Conservation (phyloP, 768 basidiomycete genomes). For the Mycena amicta region DNA sequence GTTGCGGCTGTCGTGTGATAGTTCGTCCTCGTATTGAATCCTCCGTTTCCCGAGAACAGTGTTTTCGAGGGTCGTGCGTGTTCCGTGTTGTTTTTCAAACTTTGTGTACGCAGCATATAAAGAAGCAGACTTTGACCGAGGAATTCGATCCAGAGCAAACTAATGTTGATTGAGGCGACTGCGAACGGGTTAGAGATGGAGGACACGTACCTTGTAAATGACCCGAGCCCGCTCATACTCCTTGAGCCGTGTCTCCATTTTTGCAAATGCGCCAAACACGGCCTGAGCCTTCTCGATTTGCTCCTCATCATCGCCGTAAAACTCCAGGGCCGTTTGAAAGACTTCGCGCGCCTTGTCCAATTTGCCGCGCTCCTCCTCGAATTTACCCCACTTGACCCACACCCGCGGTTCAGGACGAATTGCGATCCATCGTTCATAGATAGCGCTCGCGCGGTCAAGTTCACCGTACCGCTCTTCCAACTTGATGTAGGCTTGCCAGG, state of each 20-base stretch:
- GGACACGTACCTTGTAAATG: constrained; percentile 84
- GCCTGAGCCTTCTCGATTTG: constrained; percentile 96
- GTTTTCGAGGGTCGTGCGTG: constrained; percentile 81
- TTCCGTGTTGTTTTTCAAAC: constrained; percentile 98
- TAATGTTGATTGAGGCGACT: constrained; percentile 33
- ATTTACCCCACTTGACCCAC: constrained; percentile 25
- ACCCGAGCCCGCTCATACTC: constrained; percentile 96
- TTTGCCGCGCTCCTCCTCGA: constrained; percentile 23
- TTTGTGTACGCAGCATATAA: constrained; percentile 94
- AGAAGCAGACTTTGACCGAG: constrained; percentile 85
- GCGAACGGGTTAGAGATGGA: neutral
- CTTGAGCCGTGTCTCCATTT: constrained; percentile 95
- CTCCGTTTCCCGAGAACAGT: constrained; percentile 97
- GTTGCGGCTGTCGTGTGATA: constrained; percentile 87
- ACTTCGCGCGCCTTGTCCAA: constrained; percentile 81
- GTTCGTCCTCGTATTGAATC: constrained; percentile 97
- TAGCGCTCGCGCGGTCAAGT: constrained; percentile 84
- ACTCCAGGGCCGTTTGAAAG: constrained; percentile 88
- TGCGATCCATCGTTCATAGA: constrained; percentile 91
- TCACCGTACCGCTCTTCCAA: constrained; percentile 94
- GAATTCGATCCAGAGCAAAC: constrained; percentile 94
- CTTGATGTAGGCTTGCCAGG: constrained; percentile 99
- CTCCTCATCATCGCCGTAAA: constrained; percentile 86
- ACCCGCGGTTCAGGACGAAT: constrained; percentile 38
- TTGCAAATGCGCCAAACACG: constrained; percentile 90